Percentiles rank a stretch among this genome's conserved stretches.
Conservation (phyloP, 768 basidiomycete genomes). For the Boletus coccyginus region DNA sequence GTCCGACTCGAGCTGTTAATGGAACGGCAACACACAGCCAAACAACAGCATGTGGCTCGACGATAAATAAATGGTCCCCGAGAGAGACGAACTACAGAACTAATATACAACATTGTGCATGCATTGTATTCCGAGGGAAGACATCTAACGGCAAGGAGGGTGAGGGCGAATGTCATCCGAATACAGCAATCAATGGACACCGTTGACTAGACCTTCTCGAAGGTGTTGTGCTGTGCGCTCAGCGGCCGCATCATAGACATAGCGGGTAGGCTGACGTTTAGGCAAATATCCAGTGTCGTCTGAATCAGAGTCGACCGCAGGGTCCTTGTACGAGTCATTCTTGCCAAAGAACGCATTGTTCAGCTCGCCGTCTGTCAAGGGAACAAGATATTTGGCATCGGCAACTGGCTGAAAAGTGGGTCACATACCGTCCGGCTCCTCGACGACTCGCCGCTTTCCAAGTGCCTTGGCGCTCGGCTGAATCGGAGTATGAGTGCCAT, state of each 20-base stretch:
- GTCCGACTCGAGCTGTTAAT: neutral
- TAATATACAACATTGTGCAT: constrained; percentile 26
- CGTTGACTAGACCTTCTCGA: constrained; percentile 45
- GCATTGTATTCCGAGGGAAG: constrained; percentile 12
- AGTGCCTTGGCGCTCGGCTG: constrained; percentile 85
- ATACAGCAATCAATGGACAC: constrained; percentile 41
- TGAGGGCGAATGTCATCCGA: neutral
- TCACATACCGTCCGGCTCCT: constrained; percentile 43
- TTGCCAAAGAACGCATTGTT: constrained; percentile 55
- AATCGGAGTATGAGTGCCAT: constrained; percentile 37
- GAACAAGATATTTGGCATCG: neutral
- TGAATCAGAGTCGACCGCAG: constrained; percentile 46
- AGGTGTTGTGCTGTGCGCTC: constrained; percentile 69
- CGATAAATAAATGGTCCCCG: constrained; percentile 25
- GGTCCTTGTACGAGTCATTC: constrained; percentile 33
- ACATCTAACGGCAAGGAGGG: constrained; percentile 9
- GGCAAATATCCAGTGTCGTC: constrained; percentile 40
- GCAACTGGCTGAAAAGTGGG: neutral
- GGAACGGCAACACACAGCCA: constrained; percentile 20
- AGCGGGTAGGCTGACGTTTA: constrained; percentile 53
- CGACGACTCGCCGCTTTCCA: constrained; percentile 73
- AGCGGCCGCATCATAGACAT: constrained; percentile 92
- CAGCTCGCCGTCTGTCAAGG: constrained; percentile 42
- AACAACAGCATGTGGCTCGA: constrained; percentile 20
- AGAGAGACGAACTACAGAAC: constrained; percentile 12